phyloP scores from a whole-genome alignment of 1,139 yeast species.

The Saccharomyces hybrid region DNA sequence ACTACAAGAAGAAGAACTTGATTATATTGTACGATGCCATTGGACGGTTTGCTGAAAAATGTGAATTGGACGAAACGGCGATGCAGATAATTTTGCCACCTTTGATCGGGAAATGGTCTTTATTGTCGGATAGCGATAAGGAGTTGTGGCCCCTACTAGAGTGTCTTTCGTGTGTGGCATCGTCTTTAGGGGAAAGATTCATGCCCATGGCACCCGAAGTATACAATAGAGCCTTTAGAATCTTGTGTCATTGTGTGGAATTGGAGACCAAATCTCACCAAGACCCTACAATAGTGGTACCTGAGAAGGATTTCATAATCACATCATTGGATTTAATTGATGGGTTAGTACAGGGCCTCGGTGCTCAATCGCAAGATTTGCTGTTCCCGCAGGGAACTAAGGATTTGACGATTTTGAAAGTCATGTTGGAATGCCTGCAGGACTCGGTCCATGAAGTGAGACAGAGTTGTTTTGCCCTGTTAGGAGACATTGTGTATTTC shows the following conservation, averaged over 20 bases:
- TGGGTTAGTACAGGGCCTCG: constrained; percentile 87
- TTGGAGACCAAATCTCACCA: constrained; percentile 56
- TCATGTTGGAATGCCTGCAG: constrained; percentile 63
- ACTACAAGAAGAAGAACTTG: constrained; percentile 76
- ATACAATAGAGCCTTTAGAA: constrained; percentile 69
- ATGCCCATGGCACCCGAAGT: constrained; percentile 87
- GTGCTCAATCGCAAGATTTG: constrained; percentile 52
- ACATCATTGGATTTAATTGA: constrained; percentile 85
- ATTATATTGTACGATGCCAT: constrained; percentile 81
- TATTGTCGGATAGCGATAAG: constrained; percentile 63
- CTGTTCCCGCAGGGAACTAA: constrained; percentile 34
- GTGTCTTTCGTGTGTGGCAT: constrained; percentile 87
- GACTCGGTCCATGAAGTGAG: constrained; percentile 80
- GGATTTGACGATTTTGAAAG: constrained; percentile 47
- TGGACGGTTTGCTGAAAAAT: constrained; percentile 80
- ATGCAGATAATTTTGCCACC: constrained; percentile 69
- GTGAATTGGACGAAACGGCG: constrained; percentile 48
- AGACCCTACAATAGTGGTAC: constrained; percentile 64
- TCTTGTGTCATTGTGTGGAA: constrained; percentile 60
- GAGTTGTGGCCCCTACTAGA: constrained; percentile 89
- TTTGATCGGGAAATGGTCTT: constrained; percentile 70
- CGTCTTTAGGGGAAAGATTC: constrained; percentile 73
- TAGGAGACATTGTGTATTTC: constrained; percentile 77
- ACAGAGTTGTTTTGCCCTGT: constrained; percentile 81
- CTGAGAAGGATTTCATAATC: constrained; percentile 85